Base-by-base conservation (phyloP, 202 grass and related monocot species). In the Panicum hallii region DNA sequence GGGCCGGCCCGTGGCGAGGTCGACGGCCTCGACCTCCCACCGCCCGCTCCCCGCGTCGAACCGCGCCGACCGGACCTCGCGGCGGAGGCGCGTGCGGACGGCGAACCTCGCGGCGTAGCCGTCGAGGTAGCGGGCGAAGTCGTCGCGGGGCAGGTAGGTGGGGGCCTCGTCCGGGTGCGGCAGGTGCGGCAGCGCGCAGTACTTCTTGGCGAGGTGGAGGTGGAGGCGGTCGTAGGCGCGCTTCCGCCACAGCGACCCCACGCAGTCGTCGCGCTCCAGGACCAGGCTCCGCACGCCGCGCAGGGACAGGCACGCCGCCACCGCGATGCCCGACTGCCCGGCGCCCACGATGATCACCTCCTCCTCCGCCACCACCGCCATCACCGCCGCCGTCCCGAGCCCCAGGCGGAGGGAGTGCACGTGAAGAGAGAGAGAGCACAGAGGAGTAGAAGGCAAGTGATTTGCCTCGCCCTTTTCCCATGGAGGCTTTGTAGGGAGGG, bases 221-320 rank as follows among this genome's bases (percentile, higher is more conserved):
- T n/a, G 50, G 20, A 95, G 36, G 68, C 95, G 91, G 50, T 98
- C 89, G 79, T 98, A 95, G 42, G 91, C 73, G 62, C 91, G 87
- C 36, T 92, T 79, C 73, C 93, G 95, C 95, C 95, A 98, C 42
- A 98, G 85, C 32, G 95, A 83, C 0, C 74, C 93, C 41, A 98
- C 80, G 77, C 93, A 93, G 80, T 85, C 93, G 87, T 95, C 95
- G 9, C 95, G 93, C 87, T 98, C 95, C n/a, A 98, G 91, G 53
- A 95, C 76, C 5, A 95, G 74, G 66, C 86, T 90, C 1, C 65
- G 68, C 5, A 95, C 68, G 1, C 83, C 88, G 48, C 81, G 87
- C 57, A 63, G 30, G 10, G 73, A 85, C 50, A 98, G 89, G 89
- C 91, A 95, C 22, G 91, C 93, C 36, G 95, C 87, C 68, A 54